A percentile compares a stretch with the other conserved stretches of the same genome.
Conservation (phyloP, 345 rosid species). For the Excoecaria agallocha region DNA sequence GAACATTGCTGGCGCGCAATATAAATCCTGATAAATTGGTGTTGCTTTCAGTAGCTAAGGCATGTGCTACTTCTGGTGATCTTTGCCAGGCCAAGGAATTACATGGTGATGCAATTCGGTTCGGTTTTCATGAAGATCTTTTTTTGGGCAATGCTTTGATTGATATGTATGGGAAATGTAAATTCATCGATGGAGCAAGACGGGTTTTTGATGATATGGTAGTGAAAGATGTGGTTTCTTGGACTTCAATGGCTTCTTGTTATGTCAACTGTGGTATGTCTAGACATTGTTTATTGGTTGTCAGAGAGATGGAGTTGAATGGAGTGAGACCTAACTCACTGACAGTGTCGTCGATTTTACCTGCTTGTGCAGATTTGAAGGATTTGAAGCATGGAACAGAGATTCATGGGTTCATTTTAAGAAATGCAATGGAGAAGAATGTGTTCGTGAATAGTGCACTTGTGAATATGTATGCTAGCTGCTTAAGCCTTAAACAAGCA, state of each 20-base stretch:
- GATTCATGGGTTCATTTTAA: slow-evolving; percentile 28
- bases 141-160: slow-evolving; percentile 27
- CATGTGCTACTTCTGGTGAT: slow-evolving; percentile 22
- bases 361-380: slow-evolving; percentile 24
- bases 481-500: slow-evolving; percentile 20
- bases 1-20: slow-evolving; percentile 4
- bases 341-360: slow-evolving; percentile 26
- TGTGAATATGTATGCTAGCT: slow-evolving; percentile 35
- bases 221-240: slow-evolving; percentile 28
- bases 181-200: slow-evolving; percentile 18
- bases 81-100: slow-evolving; percentile 25
- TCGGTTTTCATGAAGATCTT: slow-evolving; percentile 13
- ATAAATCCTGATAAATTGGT: slow-evolving; percentile 21
- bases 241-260: slow-evolving; percentile 30
- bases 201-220: slow-evolving; percentile 21
- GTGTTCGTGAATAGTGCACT: slow-evolving; percentile 28
- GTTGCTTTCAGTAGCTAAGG: slow-evolving; percentile 21
- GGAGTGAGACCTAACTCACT: slow-evolving; percentile 27
- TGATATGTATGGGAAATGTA: slow-evolving; percentile 34
- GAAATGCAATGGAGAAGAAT: slow-evolving; percentile 25
- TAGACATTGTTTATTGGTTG: slow-evolving; percentile 12
- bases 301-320: slow-evolving; percentile 21
- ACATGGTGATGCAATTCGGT: slow-evolving; percentile 21
- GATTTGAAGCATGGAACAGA: slow-evolving; percentile 23
- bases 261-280: slow-evolving; percentile 24